Base-by-base conservation (phyloP, 306 rosid genomes). In the Pyrus bretschneideri region DNA sequence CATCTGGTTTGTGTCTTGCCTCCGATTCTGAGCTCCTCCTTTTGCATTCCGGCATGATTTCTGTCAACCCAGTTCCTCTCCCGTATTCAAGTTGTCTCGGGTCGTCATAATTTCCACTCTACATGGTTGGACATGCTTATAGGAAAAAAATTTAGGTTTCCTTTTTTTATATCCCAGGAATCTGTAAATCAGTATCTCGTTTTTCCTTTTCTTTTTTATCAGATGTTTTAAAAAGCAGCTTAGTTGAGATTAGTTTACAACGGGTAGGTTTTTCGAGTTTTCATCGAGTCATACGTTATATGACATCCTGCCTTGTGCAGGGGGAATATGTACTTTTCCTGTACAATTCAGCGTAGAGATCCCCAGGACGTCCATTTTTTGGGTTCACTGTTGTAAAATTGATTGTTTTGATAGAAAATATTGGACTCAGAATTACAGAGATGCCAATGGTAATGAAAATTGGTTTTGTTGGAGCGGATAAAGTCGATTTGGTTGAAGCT, bases 1-100 rank as follows among this genome's bases (percentile, higher is more conserved):
- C 98, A 96, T 77, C 89, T 96, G 80, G 90, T 96, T 51, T 92
- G 99, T 75, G 96, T 96, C 60, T 89, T 96, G 87, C 99, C 99
- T 55, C 96, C 99, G 1, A 77, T 86, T 54, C 93, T 96, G 76
- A 92, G 98, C 83, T 92, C 99, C 46, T 92, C 99, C 71, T 92
- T 87, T 82, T 92, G 97, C 76, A 83, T 96, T 82, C 93, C 98
- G 11, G 97, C 93, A 72, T 85, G 87, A 76, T 77, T 82, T 79
- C 59, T 81, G 49, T 77, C 67, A 45, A 38, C 52, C 31, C 19
- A 2, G 40, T 44, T n/a, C 70, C 62, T 62, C 60, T 14, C 73
- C 73, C 35, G 35, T 30, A 59, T 67, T 69, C 33, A 17, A 30
- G 23, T 63, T 6, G 22, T 19, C 69, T 29, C 64, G 11, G 77